Evolutionary conservation across 2,329 filamentous ascomycete genomes (phyloP), one percentile per base, ranked within the genome.

Genomic region (Orbilia blumenaviensis): DNA sequence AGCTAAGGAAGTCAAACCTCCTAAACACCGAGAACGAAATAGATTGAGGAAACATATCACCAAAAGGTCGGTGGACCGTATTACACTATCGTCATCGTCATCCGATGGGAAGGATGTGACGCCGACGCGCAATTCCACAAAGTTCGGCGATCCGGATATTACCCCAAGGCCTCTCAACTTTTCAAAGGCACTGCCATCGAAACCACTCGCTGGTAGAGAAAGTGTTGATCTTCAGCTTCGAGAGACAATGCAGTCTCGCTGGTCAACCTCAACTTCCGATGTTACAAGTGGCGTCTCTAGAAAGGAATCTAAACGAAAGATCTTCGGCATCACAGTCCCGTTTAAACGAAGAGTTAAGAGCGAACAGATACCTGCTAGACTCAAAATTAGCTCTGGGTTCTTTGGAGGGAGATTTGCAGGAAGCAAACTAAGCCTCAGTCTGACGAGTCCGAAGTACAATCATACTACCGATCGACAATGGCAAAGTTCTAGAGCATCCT

Each of bases 251-350:
- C 61, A 74, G 16, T 74, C 69, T 27, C 61, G 69, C 3, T 74
- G 69, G 69, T 67, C 69, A 5, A 67, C 69, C n/a, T 74, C 69
- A 1, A 67, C 69, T 0, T 74, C 69, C 2, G 69, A 74, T 32
- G 41, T 74, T 10, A 36, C 69, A 18, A 74, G 69, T 38, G 44
- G 52, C 5, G 36, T 66, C 7, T 74, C 56, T 10, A 18, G 69
- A 3, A 62, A 64, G 12, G 69, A 74, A 25, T 67, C 69, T 1
- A 74, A 67, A 34, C 29, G 52, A 23, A 66, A 66, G 21, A 61
- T 74, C n/a, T 74, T 74, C n/a, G 54, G 62, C 2, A 60, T 74
- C 8, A 56, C 62, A 2, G 66, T 73, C 9, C 44, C 69, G 4
- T 74, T 74, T 25, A 52, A 56, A 38, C 32, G 62, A 42, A 29